phyloP scores from a whole-genome alignment of 805 yeast genomes.

The Yarrowia sp. region DNA sequence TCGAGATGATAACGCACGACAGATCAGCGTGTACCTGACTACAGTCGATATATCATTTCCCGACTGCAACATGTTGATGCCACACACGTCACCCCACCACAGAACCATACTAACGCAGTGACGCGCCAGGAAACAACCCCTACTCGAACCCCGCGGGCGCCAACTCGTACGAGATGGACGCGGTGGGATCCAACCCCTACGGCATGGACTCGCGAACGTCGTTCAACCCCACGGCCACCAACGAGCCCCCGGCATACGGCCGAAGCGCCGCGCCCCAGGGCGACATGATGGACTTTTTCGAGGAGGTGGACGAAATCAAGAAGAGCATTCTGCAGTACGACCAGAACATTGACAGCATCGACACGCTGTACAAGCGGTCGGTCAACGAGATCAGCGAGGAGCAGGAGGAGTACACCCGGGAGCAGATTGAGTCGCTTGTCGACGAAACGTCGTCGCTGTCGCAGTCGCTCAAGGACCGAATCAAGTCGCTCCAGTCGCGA shows the following conservation, averaged over 20 bases:
- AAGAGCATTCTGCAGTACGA: slow-evolving; percentile 73
- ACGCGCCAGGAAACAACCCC: slow-evolving; percentile 37
- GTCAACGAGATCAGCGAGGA: slow-evolving; percentile 76
- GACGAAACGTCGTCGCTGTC: slow-evolving; percentile 83
- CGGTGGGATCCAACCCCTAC: slow-evolving; percentile 37
- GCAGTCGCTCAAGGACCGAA: slow-evolving; percentile 71
- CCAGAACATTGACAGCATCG: slow-evolving; percentile 70
- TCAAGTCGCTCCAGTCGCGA: slow-evolving; percentile 74
- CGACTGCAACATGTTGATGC: no score
- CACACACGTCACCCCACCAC: no score
- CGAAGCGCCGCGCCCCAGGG: slow-evolving; percentile 45
- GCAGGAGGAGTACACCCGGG: slow-evolving; percentile 66
- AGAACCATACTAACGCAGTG: slow-evolving; percentile 12
- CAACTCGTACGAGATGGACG: slow-evolving; percentile 38
- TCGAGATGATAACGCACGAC: no score
- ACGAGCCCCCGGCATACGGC: slow-evolving; percentile 34
- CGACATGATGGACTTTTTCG: slow-evolving; percentile 71
- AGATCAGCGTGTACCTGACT: no score
- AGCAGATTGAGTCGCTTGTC: slow-evolving; percentile 76
- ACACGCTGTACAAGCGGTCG: slow-evolving; percentile 71
- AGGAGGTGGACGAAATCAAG: slow-evolving; percentile 71
- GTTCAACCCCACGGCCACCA: slow-evolving; percentile 20
- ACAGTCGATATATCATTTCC: no score
- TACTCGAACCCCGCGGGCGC: slow-evolving; percentile 37
- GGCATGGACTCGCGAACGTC: slow-evolving; percentile 20